Conservation (phyloP, 164 flowering plant genomes). For the Stephania cephalantha region DNA sequence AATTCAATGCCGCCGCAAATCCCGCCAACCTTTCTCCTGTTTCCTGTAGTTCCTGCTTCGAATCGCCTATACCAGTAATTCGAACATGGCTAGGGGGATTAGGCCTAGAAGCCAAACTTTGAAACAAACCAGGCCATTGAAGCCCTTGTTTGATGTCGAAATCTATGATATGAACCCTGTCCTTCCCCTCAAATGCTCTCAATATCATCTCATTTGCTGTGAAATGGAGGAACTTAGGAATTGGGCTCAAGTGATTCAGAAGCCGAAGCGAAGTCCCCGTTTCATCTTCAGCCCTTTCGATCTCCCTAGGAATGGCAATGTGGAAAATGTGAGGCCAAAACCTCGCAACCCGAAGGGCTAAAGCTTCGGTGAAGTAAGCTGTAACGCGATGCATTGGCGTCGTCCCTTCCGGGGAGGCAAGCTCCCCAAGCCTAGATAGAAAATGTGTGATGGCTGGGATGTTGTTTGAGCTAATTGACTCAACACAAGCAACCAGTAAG, state of each 20-base stretch:
- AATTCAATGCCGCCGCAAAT: conserved; percentile 65
- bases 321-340: conserved; percentile 89
- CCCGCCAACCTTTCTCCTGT: conserved; percentile 77
- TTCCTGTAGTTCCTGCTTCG: conserved; percentile 79
- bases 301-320: conserved; percentile 50
- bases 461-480: conserved; percentile 60
- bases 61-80: conserved; percentile 88
- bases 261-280: conserved; percentile 55
- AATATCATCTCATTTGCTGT: conserved; percentile 82
- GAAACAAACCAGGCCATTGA: conserved; percentile 91
- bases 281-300: conserved; percentile 56
- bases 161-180: conserved; percentile 82
- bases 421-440: conserved; percentile 63
- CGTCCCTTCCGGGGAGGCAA: conserved; percentile 76
- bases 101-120: conserved; percentile 70
- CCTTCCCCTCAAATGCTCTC: conserved; percentile 87
- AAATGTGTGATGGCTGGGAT: conserved; percentile 45
- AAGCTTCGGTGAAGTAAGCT: conserved; percentile 84
- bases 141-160: conserved; percentile 95
- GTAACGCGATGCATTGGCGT: conserved; percentile 51
- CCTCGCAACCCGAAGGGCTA: conserved; percentile 59
- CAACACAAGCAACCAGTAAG: conserved; percentile 61
- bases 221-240: conserved; percentile 82
- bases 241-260: conserved; percentile 75
- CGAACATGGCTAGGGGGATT: conserved; percentile 83